These are phyloP conservation scores for Xylaria cubensis DNA, from an alignment of 495 filamentous ascomycete genomes.

Conservation along the genomic window DNA sequence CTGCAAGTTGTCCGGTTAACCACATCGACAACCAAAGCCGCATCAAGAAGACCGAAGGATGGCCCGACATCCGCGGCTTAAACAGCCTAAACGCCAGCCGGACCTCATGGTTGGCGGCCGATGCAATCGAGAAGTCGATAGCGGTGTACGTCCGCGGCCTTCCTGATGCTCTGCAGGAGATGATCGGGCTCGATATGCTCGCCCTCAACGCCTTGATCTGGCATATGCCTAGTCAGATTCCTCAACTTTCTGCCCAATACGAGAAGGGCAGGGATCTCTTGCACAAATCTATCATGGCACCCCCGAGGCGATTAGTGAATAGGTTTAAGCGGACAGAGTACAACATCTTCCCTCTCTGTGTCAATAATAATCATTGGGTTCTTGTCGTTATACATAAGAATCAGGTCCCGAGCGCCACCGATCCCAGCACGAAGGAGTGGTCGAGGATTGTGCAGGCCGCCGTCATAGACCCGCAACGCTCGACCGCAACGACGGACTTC, in stretches of 20 bases:
- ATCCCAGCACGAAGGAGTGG: slow-evolving; percentile 3
- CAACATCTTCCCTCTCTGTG: slow-evolving; percentile 32
- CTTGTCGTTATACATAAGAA: slow-evolving; percentile 32
- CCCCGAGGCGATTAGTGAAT: not conserved
- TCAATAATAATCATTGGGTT: slow-evolving; percentile 31
- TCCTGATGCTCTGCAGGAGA: slow-evolving; percentile 13
- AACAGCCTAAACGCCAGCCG: slow-evolving; percentile 31
- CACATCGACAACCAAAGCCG: slow-evolving; percentile 20
- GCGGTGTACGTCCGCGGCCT: slow-evolving; percentile 19
- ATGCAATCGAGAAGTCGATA: slow-evolving; percentile 33
- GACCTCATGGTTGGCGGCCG: slow-evolving; percentile 24
- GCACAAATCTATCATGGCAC: not conserved
- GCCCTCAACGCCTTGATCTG: slow-evolving; percentile 23
- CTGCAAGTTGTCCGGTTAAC: slow-evolving; percentile 6
- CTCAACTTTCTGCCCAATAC: not conserved
- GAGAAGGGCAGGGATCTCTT: not conserved
- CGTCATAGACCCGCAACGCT: slow-evolving; percentile 27
- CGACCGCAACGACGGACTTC: not conserved
- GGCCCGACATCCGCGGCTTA: slow-evolving; percentile 35
- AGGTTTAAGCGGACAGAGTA: slow-evolving; percentile 27
- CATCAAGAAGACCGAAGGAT: not conserved
- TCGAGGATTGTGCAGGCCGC: slow-evolving; percentile 24
- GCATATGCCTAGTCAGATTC: not conserved
- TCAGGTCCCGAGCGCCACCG: not conserved
- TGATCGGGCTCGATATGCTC: slow-evolving; percentile 20